These are phyloP conservation scores for Dichotomopilus funicola DNA, from an alignment of 2,329 filamentous ascomycete genomes.

Conservation along the genomic window DNA sequence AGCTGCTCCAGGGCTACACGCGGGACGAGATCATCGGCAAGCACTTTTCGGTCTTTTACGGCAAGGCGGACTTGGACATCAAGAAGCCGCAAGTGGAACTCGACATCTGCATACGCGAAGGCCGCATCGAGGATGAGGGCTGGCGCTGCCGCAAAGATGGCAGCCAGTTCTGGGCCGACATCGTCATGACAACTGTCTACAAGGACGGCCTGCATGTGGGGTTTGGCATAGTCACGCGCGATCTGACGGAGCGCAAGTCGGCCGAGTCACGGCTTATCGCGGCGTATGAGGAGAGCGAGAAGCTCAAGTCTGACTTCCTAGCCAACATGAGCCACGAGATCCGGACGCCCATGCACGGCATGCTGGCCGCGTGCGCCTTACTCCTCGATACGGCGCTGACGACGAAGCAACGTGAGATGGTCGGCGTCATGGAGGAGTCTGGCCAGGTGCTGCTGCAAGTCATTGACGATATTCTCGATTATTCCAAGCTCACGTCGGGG, in stretches of 20 bases:
- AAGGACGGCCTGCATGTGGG: conserved; percentile 47
- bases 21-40: conserved; percentile 49
- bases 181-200: conserved; percentile 51
- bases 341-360: conserved; percentile 58
- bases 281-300: conserved; percentile 57
- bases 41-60: conserved; percentile 54
- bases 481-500: conserved; percentile 56
- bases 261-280: conserved; percentile 48
- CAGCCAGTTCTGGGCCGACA: conserved; percentile 54
- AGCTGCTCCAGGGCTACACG: conserved; percentile 49
- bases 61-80: conserved; percentile 41
- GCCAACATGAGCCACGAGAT: conserved; percentile 61
- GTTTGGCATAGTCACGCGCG: conserved; percentile 53
- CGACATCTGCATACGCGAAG: conserved; percentile 46
- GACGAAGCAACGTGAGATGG: conserved; percentile 48
- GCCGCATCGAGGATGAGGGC: conserved; percentile 52
- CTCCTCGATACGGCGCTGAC: conserved; percentile 48
- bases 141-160: conserved; percentile 55
- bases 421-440: conserved; percentile 53
- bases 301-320: conserved; percentile 54
- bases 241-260: conserved; percentile 49
- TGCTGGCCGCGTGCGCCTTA: conserved; percentile 53
- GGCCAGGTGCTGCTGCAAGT: conserved; percentile 52
- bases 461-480: conserved; percentile 62
- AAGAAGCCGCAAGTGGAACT: conserved; percentile 48